Evolutionary conservation across 2,329 filamentous ascomycete genomes (phyloP).

Genomic region (Sphaerulina vaccinii): DNA sequence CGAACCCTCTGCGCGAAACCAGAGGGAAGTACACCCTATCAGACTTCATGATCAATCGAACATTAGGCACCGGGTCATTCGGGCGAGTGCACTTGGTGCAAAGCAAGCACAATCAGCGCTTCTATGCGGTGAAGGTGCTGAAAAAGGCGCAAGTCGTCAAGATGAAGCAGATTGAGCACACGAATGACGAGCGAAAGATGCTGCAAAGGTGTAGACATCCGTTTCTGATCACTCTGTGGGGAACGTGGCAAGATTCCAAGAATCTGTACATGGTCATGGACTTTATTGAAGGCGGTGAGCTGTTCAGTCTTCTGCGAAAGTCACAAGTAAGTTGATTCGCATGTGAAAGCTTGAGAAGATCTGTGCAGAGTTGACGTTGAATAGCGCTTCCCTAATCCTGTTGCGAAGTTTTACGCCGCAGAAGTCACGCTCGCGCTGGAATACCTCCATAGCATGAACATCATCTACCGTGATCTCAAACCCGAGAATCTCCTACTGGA

Average conservation of each 20-base stretch:
- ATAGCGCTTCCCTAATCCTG: slow-evolving; percentile 97
- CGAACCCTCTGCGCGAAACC: slow-evolving; percentile 62
- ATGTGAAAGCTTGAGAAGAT: neutral
- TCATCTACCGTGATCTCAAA: slow-evolving; percentile 98
- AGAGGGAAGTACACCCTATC: slow-evolving; percentile 95
- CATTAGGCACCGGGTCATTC: slow-evolving; percentile 94
- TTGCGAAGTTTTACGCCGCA: slow-evolving; percentile 98
- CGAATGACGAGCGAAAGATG: slow-evolving; percentile 96
- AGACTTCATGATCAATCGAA: slow-evolving; percentile 88
- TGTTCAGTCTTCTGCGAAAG: slow-evolving; percentile 92
- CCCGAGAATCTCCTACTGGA: slow-evolving; percentile 88
- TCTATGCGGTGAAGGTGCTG: slow-evolving; percentile 96
- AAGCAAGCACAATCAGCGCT: slow-evolving; percentile 96
- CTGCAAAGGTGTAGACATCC: slow-evolving; percentile 95
- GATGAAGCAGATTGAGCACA: slow-evolving; percentile 99
- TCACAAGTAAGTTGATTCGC: slow-evolving; percentile 59
- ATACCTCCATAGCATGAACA: slow-evolving; percentile 89
- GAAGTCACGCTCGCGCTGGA: slow-evolving; percentile 95
- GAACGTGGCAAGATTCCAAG: slow-evolving; percentile 91
- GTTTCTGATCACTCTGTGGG: slow-evolving; percentile 96
- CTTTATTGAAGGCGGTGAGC: slow-evolving; percentile 96
- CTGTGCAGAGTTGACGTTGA: neutral
- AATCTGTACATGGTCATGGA: slow-evolving; percentile 99
- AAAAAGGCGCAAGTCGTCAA: slow-evolving; percentile 99
- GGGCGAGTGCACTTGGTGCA: slow-evolving; percentile 94